These are phyloP conservation scores for Tuber melanosporum DNA, from an alignment of 495 filamentous ascomycete species.

Conservation along the genomic window DNA sequence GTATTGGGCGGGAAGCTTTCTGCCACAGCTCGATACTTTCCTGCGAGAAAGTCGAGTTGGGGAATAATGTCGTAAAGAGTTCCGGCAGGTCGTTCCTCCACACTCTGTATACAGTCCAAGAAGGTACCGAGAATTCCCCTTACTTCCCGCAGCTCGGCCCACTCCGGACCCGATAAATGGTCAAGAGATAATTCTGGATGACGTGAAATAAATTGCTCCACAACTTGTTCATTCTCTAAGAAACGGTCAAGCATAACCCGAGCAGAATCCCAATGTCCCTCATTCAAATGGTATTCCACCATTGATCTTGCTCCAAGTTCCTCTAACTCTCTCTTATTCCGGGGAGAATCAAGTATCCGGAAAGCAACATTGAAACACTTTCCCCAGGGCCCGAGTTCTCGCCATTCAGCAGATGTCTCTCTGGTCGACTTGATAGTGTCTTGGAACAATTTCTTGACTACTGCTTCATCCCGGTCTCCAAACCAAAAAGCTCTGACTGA, in stretches of 20 bases:
- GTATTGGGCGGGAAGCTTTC: background rate
- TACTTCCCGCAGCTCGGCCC: background rate
- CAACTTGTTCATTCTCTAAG: constrained; percentile 1
- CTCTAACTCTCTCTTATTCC: background rate
- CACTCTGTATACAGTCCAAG: constrained; percentile 3
- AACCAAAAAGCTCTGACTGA: background rate
- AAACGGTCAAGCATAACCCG: constrained; percentile 1
- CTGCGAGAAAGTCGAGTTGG: constrained; percentile 1
- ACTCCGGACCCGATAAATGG: background rate
- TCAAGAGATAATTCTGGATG: constrained; percentile 3
- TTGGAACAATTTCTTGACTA: background rate
- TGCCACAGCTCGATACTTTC: background rate
- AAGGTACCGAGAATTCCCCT: constrained; percentile 2
- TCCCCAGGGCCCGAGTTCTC: background rate
- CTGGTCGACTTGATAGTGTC: constrained; percentile 2
- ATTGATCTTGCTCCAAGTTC: background rate
- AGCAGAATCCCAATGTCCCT: background rate
- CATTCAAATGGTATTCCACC: background rate
- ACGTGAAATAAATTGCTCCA: background rate
- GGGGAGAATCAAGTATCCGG: constrained; percentile 1
- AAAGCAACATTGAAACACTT: constrained; percentile 1
- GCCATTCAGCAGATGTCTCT: background rate
- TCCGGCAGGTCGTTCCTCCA: background rate
- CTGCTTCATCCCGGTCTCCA: background rate
- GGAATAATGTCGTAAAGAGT: background rate